These are phyloP conservation scores for Pseudocercospora musae DNA, from an alignment of 2,329 filamentous ascomycete species.

Conservation along the genomic window DNA sequence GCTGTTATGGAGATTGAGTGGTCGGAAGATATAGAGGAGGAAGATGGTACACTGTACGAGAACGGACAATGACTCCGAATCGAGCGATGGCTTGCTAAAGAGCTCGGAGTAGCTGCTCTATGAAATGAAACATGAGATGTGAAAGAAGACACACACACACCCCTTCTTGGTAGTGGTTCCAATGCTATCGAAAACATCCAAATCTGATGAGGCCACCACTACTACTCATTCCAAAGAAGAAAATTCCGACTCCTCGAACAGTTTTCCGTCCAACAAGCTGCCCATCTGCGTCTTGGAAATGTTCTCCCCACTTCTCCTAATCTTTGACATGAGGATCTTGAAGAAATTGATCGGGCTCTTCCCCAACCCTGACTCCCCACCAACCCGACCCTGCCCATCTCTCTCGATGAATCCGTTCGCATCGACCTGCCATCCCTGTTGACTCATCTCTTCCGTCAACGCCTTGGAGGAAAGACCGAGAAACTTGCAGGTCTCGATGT, in stretches of 20 bases:
- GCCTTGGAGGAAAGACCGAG: conserved; percentile 45
- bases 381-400: neutral
- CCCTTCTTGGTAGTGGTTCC: no score
- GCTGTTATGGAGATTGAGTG: neutral
- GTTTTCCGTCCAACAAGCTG: neutral
- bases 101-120: neutral
- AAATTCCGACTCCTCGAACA: neutral
- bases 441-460: neutral
- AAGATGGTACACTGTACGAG: neutral
- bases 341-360: neutral
- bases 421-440: conserved; percentile 16
- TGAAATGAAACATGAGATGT: neutral
- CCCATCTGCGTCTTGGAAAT: neutral
- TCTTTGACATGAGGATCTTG: neutral
- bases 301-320: neutral
- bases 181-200: no score
- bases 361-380: neutral
- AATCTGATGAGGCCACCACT: neutral
- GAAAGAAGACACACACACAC: neutral
- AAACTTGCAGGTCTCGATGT: conserved; percentile 50
- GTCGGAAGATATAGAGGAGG: neutral
- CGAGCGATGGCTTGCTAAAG: neutral
- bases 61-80: neutral
- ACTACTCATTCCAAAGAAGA: neutral
- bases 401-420: conserved; percentile 25